Base-by-base conservation (phyloP, 2,329 filamentous ascomycete species). In the Davidsoniella eucalypti region DNA sequence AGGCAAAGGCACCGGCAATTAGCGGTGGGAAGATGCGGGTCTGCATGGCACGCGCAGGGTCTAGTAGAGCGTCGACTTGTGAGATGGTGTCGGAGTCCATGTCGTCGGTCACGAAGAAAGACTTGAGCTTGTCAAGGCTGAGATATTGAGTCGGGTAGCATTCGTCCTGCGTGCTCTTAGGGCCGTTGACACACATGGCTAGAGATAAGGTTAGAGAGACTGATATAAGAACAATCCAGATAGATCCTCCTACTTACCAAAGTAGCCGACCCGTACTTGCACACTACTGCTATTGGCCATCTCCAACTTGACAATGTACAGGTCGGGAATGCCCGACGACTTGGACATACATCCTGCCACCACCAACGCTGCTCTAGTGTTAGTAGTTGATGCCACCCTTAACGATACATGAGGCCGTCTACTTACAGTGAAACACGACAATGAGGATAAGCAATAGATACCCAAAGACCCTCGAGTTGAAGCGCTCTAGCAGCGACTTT, bases 341-440 rank as follows among this genome's bases (percentile, higher is more conserved):
- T 50, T 53, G 25, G 52, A 53, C 52, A 53, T 53, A 9, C 52
- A 53, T 53, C 52, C 52, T 50, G 52, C 48, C 23, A 53, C 38
- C 2, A 53, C 47, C 37, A 53, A 23, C 14, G 52, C 52, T 53
- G 39, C 5, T 5, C 16, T 21, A 33, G 16, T 23, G 33, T 37
- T 14, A 25, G 17, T n/a, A 26, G 23, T 33, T 33, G 12, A 7
- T 1, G 3, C 9, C 18, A 2, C 16, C 9, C 4, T 12, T 2
- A 39, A 21, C 29, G 16, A 16, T 10, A 25, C 14, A 25, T 41
- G 21, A 8, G 12, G 16, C 4, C n/a, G 16, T 6, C 2, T 4
- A 47, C 52, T 50, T 44, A 53, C 52, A 50, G 25, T 53, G 48
- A 29, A 53, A 53, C n/a, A 53, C 39, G 38, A 50, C 48, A 44